A percentile compares a stretch with the other conserved stretches of the same genome.
phyloP scores from a whole-genome alignment of 140 eudicot species.

The Erigeron philadelphicus region DNA sequence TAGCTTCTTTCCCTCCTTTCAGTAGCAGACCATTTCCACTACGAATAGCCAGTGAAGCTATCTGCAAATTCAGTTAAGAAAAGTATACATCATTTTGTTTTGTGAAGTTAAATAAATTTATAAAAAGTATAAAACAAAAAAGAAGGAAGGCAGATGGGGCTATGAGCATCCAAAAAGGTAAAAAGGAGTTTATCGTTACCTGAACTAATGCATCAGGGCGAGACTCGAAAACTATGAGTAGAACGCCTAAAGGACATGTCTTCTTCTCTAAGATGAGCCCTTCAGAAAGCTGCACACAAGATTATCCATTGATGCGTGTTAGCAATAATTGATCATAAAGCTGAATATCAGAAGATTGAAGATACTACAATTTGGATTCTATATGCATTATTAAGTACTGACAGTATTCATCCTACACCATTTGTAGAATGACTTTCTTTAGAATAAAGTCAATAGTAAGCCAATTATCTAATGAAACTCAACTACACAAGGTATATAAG shows the following conservation, averaged over 20 bases:
- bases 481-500: not conserved
- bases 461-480: not conserved
- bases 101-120: not conserved
- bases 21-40: conserved; percentile 83
- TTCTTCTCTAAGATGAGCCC: conserved; percentile 75
- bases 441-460: not conserved
- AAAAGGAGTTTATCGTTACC: conserved; percentile 35
- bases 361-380: conserved; percentile 1
- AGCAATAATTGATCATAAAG: not conserved
- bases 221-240: conserved; percentile 79
- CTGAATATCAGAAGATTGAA: conserved; percentile 4
- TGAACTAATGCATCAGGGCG: conserved; percentile 97
- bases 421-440: not conserved
- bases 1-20: conserved; percentile 96
- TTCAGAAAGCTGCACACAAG: conserved; percentile 60
- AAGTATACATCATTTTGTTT: not conserved
- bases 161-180: not conserved
- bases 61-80: conserved; percentile 41
- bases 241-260: conserved; percentile 83
- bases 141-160: not conserved
- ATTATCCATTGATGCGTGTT: conserved; percentile 9
- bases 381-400: not conserved
- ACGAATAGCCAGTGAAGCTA: conserved; percentile 86
- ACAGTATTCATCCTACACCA: not conserved
- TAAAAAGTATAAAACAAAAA: not conserved